Conservation (phyloP, 441 rosid species). For the Pelargonium myrrhifolium region DNA sequence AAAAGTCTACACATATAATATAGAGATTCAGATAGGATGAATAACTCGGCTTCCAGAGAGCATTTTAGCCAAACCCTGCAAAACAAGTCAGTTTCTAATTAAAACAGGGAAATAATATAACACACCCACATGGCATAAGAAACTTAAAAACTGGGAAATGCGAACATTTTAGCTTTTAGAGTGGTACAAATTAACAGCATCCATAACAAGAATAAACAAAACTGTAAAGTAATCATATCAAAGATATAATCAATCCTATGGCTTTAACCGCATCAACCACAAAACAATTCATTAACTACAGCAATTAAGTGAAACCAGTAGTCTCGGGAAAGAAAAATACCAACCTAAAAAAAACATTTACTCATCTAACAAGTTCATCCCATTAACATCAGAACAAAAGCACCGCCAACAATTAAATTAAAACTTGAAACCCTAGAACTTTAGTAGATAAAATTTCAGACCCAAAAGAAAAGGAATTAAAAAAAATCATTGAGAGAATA, state of each 20-base stretch:
- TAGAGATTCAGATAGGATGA: constrained; percentile 9
- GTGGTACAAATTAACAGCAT: too few species aligned
- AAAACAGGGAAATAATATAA: constrained; percentile 19
- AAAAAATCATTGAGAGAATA: not conserved
- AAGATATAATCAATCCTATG: not conserved
- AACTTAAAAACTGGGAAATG: not conserved
- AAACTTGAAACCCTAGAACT: constrained; percentile 19
- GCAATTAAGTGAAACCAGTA: not conserved
- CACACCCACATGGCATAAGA: constrained; percentile 9
- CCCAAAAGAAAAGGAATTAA: not conserved
- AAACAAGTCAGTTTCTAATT: constrained; percentile 20
- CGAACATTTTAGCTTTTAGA: too few species aligned
- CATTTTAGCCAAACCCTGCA: constrained; percentile 67
- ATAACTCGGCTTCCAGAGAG: constrained; percentile 14
- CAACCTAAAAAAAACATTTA: not conserved
- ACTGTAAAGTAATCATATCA: not conserved
- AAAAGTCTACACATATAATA: constrained; percentile 23
- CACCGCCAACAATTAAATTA: not conserved
- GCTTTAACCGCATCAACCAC: not conserved
- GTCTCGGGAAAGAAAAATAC: not conserved
- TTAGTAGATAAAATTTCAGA: constrained; percentile 9
- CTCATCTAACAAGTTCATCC: too few species aligned
- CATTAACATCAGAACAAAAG: not conserved
- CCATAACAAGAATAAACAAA: too few species aligned
- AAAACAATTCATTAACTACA: not conserved